A percentile compares a stretch with the other conserved stretches of the same genome.
phyloP scores from a whole-genome alignment of 2,329 filamentous ascomycete genomes.

The Scedosporium apiospermum region DNA sequence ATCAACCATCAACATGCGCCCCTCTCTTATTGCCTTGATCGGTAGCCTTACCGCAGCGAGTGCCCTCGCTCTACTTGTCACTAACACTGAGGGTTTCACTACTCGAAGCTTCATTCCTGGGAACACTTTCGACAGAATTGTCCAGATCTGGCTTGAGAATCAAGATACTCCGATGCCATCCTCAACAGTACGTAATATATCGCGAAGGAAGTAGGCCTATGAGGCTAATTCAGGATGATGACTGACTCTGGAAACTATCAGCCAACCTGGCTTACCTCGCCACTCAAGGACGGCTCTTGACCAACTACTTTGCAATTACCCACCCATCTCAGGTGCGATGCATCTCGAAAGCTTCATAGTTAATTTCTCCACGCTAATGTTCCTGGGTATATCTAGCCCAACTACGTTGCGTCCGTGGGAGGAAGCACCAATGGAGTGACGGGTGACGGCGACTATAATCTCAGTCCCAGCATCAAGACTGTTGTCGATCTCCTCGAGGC shows the following conservation, averaged over 20 bases:
- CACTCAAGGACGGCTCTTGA: too few species aligned
- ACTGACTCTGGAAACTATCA: not conserved
- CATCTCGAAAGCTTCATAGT: too few species aligned
- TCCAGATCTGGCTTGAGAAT: not conserved
- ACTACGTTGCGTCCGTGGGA: slow-evolving; percentile 52
- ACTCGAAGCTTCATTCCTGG: not conserved
- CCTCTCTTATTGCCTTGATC: too few species aligned
- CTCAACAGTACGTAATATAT: not conserved
- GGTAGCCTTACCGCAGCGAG: too few species aligned
- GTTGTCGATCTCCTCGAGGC: slow-evolving; percentile 24
- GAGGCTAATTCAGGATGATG: too few species aligned
- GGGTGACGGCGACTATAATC: slow-evolving; percentile 32
- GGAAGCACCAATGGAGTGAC: slow-evolving; percentile 57
- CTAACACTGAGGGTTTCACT: too few species aligned
- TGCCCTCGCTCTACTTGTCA: too few species aligned
- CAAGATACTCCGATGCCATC: not conserved
- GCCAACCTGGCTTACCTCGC: not conserved
- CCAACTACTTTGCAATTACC: slow-evolving; percentile 39
- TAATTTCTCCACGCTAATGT: too few species aligned
- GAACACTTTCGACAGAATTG: not conserved
- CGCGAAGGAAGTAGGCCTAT: too few species aligned
- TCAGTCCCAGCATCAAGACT: slow-evolving; percentile 19
- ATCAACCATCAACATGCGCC: too few species aligned
- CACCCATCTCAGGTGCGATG: slow-evolving; percentile 46
- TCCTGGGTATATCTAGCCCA: slow-evolving; percentile 23